Evolutionary conservation across 805 yeast genomes (phyloP).

Genomic region (Metschnikowia lochheadii): DNA sequence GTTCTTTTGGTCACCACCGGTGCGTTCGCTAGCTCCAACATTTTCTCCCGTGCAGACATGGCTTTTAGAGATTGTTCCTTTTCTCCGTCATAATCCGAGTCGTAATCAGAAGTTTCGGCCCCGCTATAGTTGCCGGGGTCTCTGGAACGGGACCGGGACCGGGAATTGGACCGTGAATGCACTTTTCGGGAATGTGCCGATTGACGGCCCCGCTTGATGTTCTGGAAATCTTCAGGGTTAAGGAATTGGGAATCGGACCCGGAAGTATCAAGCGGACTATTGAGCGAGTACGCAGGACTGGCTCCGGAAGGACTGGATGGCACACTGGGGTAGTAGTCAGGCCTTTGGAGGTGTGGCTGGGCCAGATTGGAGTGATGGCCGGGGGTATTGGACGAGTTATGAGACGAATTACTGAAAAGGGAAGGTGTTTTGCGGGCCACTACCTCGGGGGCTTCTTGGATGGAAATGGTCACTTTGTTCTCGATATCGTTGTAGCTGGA

Average conservation of each 20-base stretch:
- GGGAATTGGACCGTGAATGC: conserved; percentile 14
- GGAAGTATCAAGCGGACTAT: conserved; percentile 14
- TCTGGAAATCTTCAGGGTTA: conserved; percentile 37
- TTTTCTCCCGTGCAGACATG: conserved; percentile 47
- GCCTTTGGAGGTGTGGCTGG: conserved; percentile 2
- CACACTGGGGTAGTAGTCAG: conserved; percentile 1
- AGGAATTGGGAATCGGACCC: conserved; percentile 17
- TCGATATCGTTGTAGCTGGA: conserved; percentile 14
- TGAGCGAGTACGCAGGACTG: conserved; percentile 7
- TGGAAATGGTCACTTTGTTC: conserved; percentile 18
- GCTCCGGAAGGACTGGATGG: conserved; percentile 3
- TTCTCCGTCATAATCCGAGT: conserved; percentile 13
- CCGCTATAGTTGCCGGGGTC: conserved; percentile 6
- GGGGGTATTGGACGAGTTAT: conserved; percentile 37
- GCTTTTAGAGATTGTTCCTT: conserved; percentile 5
- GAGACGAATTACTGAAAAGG: conserved; percentile 48
- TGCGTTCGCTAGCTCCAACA: conserved; percentile 63
- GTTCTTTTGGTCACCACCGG: conserved; percentile 48
- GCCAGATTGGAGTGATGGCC: conserved; percentile 5
- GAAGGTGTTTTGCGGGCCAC: conserved; percentile 49
- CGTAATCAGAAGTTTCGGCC: conserved; percentile 17
- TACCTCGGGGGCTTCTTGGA: conserved; percentile 24
- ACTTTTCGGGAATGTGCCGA: conserved; percentile 23
- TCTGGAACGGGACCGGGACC: conserved; percentile 29
- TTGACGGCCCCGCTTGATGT: conserved; percentile 41